These are phyloP conservation scores for Nothopassalora personata DNA, from an alignment of 2,329 filamentous ascomycete species.

Conservation along the genomic window DNA sequence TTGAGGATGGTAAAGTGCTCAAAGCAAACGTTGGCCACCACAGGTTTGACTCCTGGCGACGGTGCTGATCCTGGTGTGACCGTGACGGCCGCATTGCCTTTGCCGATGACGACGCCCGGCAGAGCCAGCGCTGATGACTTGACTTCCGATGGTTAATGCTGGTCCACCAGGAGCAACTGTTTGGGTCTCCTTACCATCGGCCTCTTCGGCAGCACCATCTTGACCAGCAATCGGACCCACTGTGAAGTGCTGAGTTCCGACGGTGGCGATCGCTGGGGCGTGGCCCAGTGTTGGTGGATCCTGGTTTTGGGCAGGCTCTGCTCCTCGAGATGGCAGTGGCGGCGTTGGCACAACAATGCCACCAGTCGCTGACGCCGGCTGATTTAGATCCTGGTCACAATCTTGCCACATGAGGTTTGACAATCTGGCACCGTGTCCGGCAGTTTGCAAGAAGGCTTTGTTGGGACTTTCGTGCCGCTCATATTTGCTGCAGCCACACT, in stretches of 20 bases:
- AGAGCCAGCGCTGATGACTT: constrained; percentile 1
- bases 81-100: not conserved
- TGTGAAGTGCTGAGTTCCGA: not conserved
- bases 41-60: not conserved
- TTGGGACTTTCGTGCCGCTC: not conserved
- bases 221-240: not conserved
- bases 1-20: not conserved
- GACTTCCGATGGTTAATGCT: not conserved
- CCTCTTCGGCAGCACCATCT: not conserved
- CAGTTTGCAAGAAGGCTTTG: constrained; percentile 9
- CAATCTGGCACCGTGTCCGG: constrained; percentile 10
- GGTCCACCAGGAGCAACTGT: not conserved
- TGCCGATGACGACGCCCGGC: not conserved
- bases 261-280: not conserved
- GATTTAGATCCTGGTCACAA: not conserved
- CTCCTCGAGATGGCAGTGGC: no score
- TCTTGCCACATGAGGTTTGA: constrained; percentile 6
- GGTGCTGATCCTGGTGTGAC: not conserved
- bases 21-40: not conserved
- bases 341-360: not conserved
- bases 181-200: not conserved
- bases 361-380: not conserved
- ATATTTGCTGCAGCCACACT: not conserved
- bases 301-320: not conserved
- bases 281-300: not conserved